A percentile compares a stretch with the other conserved stretches of the same genome.
phyloP scores from a whole-genome alignment of 2,329 filamentous ascomycete species.

The Aspergillus sp. region DNA sequence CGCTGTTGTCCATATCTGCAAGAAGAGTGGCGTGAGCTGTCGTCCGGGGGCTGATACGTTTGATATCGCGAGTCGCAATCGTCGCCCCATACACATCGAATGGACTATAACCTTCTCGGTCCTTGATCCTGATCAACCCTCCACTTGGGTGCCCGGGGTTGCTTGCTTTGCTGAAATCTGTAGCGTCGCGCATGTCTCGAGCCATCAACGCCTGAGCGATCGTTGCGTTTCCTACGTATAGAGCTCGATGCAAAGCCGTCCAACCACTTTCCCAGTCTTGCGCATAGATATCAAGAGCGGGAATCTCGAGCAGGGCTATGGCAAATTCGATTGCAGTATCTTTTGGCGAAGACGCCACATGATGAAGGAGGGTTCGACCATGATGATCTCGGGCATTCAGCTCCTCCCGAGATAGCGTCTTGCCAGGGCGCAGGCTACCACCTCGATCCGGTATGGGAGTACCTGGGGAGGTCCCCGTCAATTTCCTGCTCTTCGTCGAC shows the following conservation, averaged over 20 bases:
- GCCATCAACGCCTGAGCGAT: slow-evolving; percentile 80
- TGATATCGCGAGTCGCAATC: slow-evolving; percentile 73
- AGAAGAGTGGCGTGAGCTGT: slow-evolving; percentile 40
- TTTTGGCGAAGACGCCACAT: slow-evolving; percentile 74
- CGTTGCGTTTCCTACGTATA: slow-evolving; percentile 86
- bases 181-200: slow-evolving; percentile 69
- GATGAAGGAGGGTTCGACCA: slow-evolving; percentile 81
- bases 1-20: slow-evolving; percentile 51
- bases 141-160: slow-evolving; percentile 64
- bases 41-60: slow-evolving; percentile 33
- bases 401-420: slow-evolving; percentile 61
- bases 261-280: slow-evolving; percentile 93
- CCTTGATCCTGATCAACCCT: slow-evolving; percentile 89
- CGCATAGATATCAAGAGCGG: slow-evolving; percentile 77
- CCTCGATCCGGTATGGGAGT: slow-evolving; percentile 46
- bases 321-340: slow-evolving; percentile 73
- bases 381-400: slow-evolving; percentile 81
- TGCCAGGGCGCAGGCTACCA: slow-evolving; percentile 21
- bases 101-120: slow-evolving; percentile 89
- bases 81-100: slow-evolving; percentile 91
- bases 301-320: slow-evolving; percentile 75
- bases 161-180: slow-evolving; percentile 59
- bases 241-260: slow-evolving; percentile 88
- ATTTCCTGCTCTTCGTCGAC: slow-evolving; percentile 53
- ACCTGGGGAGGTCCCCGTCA: slow-evolving; percentile 49